Base-by-base conservation (phyloP, 1,284 basidiomycete species). In the Irpex sp. region DNA sequence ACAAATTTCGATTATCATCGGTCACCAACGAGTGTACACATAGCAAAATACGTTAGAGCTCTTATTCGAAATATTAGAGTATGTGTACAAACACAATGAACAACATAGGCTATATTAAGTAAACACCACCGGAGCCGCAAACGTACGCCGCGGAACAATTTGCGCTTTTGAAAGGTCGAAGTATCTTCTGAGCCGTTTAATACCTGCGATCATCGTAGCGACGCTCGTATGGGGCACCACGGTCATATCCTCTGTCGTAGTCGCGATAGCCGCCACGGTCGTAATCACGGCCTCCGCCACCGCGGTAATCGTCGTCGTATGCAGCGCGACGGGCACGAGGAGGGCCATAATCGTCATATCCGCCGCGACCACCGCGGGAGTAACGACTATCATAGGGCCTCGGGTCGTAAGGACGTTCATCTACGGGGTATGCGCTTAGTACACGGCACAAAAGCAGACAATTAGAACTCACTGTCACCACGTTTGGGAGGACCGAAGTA, bases 401-500 rank as follows among this genome's bases (percentile, higher is more conserved):
- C 60, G 89, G 92, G 73, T 91, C 91, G 69, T 93, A 93, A 0
- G 84, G 88, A 49, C 91, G 83, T 72, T 93, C 89, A 66, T 81
- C 89, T 85, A 72, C 62, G 55, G 26, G 11, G n/a, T 33, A 63
- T 65, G 21, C 39, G 51, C 58, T 56, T 58, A 46, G 64, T 53
- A 65, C 55, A 61, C 13, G 66, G 66, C 39, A 58, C 60, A 58
- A 57, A 31, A 59, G 53, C 63, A 47, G 60, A 59, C 19, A 60
- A 61, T 71, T 37, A 13, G 15, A 55, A 26, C 21, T 37, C 54
- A 70, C 78, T 50, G 69, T 90, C 88, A 61, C 82, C 79, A 55
- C 89, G 84, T 78, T 95, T 95, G 61, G 94, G 92, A 47, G 94
- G 94, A 0, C 95, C 94, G 68, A 93, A 94, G 84, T 98, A 98